Evolutionary conservation across 352 stramenopile genomes (phyloP), one percentile per base, ranked within the genome.

Genomic region (Plasmopara viticola): DNA sequence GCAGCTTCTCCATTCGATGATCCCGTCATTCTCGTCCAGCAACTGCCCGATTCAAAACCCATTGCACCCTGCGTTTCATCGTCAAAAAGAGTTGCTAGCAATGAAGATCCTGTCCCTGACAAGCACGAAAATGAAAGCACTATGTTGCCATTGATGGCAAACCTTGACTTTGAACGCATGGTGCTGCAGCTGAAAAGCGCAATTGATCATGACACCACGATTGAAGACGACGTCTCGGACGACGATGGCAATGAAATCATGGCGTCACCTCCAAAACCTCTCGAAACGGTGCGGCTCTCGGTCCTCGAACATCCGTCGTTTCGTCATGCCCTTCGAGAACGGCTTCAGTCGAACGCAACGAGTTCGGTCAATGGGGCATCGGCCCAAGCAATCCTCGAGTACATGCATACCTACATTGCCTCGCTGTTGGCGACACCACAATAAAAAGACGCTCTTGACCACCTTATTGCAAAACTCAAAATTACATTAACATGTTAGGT

Each of bases 151-250:
- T 13, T 44, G 4, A 62, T 62, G 34, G 61, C 57, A 3, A 84
- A 79, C 42, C 54, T 90, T 14, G 79, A 90, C 55, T 88, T 85
- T 31, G 71, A 87, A 53, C 77, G 77, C 14, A 90, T 90, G 79
- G 61, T 90, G 9, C 58, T 90, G 7, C 79, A 88, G 45, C 55
- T 90, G 0, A 81, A 87, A 55, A 80, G 74, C 45, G 71, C 77
- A 15, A 62, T 90, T 15, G 73, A 86, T 41, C 61, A 57, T 2
- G 45, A 61, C 1, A 47, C 43, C 15, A 46, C 63, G 12, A 61
- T 46, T 14, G 63, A 72, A 8, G 60, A 80, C 1, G 56, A 73
- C 2, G 51, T 72, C 14, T 25, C 20, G 20, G 67, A 82, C 10
- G 54, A 71, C 0, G 53, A 51, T 9, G 6, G 13, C 4, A 55